Base-by-base conservation (phyloP, 257 asterid genomes). In the Nicotiana tomentosiformis region DNA sequence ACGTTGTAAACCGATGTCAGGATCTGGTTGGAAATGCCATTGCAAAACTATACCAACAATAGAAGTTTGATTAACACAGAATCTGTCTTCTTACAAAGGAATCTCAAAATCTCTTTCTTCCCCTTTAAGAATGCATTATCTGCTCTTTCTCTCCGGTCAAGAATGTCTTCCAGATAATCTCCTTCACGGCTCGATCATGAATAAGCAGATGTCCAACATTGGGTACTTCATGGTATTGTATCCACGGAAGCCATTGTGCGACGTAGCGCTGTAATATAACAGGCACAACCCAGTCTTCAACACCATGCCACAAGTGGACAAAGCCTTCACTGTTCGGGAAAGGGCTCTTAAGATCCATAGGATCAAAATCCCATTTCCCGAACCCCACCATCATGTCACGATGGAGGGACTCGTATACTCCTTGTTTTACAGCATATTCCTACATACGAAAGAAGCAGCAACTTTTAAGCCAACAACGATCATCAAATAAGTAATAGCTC, bases 231-330 rank as follows among this genome's bases (percentile, higher is more conserved):
- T 76, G 80, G 64, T 51, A 76, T 7, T 26, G 39, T 26, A 76
- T 82, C 94, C 94, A 91, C 4, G 91, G 87, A 81, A 91, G 93
- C 84, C 82, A 84, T 86, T 84, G 20, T 1, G 82, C 88, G 61
- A 91, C 77, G 82, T 86, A 86, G 0, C 90, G 86, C 49, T 91
- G 94, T 82, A 91, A 78, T 1, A 77, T 53, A 55, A 86, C 87
- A 0, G 94, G 94, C 32, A 91, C 93, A 46, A 91, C 20, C 9
- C 89, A 90, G 23, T 91, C 94, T 7, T 88, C 90, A 8, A 33
- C 53, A 6, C 94, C 94, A 0, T 91, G 94, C 93, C 94, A 89
- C 72, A 91, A 30, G 61, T 91, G 91, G 37, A 91, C 88, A 0
- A 88, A 86, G 18, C 90, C 93, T 84, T 88, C 87, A 32, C 87